Base-by-base conservation (phyloP, 2,329 filamentous ascomycete species). In the Aureobasidium sp. region DNA sequence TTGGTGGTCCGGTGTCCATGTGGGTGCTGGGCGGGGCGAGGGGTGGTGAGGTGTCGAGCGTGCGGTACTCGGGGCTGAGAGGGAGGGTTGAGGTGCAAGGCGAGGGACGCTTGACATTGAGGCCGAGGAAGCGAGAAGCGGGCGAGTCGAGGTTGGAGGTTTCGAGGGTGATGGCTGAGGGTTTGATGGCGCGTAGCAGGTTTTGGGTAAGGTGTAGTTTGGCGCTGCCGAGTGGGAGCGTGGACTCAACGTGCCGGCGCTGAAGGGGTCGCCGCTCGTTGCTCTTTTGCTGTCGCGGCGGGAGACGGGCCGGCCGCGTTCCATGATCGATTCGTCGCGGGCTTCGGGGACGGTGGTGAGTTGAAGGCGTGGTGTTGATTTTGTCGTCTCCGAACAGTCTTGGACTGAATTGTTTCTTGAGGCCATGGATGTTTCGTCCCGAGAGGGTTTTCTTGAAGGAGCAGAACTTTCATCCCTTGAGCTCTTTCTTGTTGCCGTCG, bases 311-410 rank as follows among this genome's bases (percentile, higher is more conserved):
- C 45, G 45, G 2, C 45, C 45, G 19, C 45, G 34, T 8, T 49
- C 34, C 45, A 49, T 49, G 24, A 38, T 49, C 1, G 45, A 49
- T 22, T 49, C 45, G 5, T 49, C 45, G 32, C 45, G 45, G 16
- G 11, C 30, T 17, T 49, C 45, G 2, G 45, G 45, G 11, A 49
- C 45, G 2, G 45, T 34, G 2, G 45, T 39, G 12, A 49, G 34
- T 39, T 49, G 45, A 2, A 39, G 34, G 12, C 45, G 45, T 11
- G 32, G 32, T 27, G 45, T 39, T 8, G 14, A 19, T 21, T 34
- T 49, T 4, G 19, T 16, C 4, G 34, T 12, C 10, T 49, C 45
- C 11, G 45, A 16, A 6, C 12, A 5, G 1, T 49, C 45, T 6
- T 49, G 24, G 8, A 8, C 12, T 16, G 44, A 48, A 14, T 14